Evolutionary conservation across 2,329 filamentous ascomycete genomes (phyloP), one percentile per base, ranked within the genome.

Genomic region (Podosphaera xanthii): DNA sequence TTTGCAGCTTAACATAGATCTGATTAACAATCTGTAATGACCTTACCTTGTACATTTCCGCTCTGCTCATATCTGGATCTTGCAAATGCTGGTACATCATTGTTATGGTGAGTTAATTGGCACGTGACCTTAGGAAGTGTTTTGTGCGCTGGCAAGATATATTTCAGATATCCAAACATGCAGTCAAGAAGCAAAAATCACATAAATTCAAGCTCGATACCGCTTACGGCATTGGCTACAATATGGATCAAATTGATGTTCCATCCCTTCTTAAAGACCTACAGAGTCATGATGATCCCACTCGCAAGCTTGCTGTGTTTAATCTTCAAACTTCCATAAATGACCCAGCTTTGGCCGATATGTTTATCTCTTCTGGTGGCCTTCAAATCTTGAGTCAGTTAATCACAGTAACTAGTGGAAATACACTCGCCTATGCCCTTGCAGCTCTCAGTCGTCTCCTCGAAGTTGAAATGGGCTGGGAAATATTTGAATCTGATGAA

Each of bases 401-500:
- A 59, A 88, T 92, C 63, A 82, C 97, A 76, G 80, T 81, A 64
- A 83, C 90, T 36, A 86, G 81, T 60, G 92, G 92, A 60, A 98
- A 98, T 71, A 97, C 92, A 0, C 77, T 98, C 68, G 92, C 92
- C 61, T 98, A 98, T 73, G 87, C 90, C 62, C 76, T 98, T 61
- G 91, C 94, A 64, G 92, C 87, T 67, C 78, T 97, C 66, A 87
- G 84, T 60, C 81, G 89, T 60, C 73, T 98, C 61, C 76, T 98
- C 62, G 92, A 98, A 72, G 86, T 97, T 46, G 92, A 97, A 72
- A 95, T 96, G 79, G 92, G 92, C 61, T 98, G 92, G 92, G 90
- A 97, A 63, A 81, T 86, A 61, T 86, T 90, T 67, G 82, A 86
- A 66, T 76, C 77, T 1, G 71, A 77, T 22, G 74, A 75, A 4